Base-by-base conservation (phyloP, 2,329 filamentous ascomycete genomes). In the Talaromyces sp. region DNA sequence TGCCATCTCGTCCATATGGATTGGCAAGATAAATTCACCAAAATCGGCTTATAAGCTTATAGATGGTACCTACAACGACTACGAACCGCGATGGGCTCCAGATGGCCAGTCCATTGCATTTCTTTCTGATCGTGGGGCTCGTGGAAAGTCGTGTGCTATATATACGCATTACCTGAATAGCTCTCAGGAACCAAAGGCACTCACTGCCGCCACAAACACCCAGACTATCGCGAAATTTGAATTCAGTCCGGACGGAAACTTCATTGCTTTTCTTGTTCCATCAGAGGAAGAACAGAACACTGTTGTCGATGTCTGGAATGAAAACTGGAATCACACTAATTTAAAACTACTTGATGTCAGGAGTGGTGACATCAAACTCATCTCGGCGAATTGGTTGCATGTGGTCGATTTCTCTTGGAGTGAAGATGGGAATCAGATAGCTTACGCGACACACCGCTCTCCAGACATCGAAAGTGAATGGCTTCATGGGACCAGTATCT, bases 371-470 rank as follows among this genome's bases (percentile, higher is more conserved):
- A 61, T 37, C 25, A 43, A 43, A 37, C 43, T 50, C 39, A n/a
- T 61, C 13, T 22, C 19, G 11, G 27, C 59, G 6, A 25, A 37
- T 6, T 9, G n/a, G 15, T 25, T 33, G 22, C 59, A 61, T 39
- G 59, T 61, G n/a, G 43, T 61, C 33, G 59, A 61, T 22, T 61
- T 61, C 22, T 61, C 43, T 19, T 61, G 59, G 59, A 61, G 43
- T 61, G 59, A 61, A 17, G 41, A 61, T 61, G 43, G 59, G 17
- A 61, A 31, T 6, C 41, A 61, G 49, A 61, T 61, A 13, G 59
- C 59, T 27, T 61, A 37, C 37, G 43, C 49, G 43, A 61, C 59
- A 50, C 59, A 61, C 19, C 43, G 59, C 15, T 50, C 59, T 9
- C 59, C 59, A 10, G n/a, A 61, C 25, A 50, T 61, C 8, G 59